Conservation (phyloP, 345 rosid genomes). For the Hypericum androsaemum region DNA sequence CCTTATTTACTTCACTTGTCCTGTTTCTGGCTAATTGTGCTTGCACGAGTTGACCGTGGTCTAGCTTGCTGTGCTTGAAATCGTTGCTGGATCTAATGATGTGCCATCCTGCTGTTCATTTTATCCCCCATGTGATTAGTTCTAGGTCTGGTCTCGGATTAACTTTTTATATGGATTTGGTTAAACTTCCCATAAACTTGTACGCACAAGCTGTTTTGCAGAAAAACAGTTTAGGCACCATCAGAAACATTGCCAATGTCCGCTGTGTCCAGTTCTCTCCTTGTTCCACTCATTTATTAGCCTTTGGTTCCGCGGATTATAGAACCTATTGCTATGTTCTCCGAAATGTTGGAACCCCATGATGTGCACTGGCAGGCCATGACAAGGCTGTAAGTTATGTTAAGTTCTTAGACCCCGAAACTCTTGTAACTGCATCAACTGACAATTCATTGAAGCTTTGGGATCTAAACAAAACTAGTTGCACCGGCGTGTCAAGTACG, state of each 20-base stretch:
- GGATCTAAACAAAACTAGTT: background rate
- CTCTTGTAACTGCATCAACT: background rate
- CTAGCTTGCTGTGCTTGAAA: no score
- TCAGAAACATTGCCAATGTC: constrained; percentile 13
- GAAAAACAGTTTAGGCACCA: constrained; percentile 10
- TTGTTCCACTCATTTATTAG: background rate
- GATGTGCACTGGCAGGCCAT: background rate
- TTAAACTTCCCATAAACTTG: no score
- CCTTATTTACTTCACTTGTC: no score
- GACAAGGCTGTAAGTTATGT: background rate
- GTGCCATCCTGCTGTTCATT: no score
- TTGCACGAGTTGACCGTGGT: no score
- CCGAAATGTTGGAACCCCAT: background rate
- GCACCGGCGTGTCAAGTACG: background rate
- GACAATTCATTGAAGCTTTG: background rate
- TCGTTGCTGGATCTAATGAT: no score
- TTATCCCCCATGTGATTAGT: no score
- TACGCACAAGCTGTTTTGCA: background rate
- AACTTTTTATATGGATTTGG: no score
- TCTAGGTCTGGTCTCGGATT: no score
- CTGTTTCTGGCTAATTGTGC: no score
- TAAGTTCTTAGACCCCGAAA: background rate
- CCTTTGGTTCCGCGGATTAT: background rate
- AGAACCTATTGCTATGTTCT: background rate
- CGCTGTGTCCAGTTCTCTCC: background rate